Percentiles rank a stretch among this genome's conserved stretches.
Evolutionary conservation across 139 green algal species (phyloP).

Genomic region (Diplosphaera chodatii): DNA sequence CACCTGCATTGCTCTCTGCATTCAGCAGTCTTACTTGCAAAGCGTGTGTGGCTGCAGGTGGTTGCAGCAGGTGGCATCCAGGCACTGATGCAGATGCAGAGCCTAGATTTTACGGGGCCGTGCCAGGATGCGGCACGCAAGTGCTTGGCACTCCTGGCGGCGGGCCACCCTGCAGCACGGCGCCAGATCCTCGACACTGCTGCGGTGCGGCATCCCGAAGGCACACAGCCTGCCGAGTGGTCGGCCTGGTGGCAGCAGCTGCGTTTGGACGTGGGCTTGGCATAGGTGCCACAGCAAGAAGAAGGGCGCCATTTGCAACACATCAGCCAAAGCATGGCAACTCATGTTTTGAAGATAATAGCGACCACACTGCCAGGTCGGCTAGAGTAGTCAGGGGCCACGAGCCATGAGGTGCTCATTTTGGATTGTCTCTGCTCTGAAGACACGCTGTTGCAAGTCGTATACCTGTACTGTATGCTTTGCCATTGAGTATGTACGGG

Average conservation of each 20-base stretch:
- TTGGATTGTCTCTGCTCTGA: too few species aligned
- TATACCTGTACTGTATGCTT: too few species aligned
- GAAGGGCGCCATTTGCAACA: neutral
- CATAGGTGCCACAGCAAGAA: neutral
- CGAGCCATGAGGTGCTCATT: too few species aligned
- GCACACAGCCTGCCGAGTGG: neutral
- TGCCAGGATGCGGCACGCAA: neutral
- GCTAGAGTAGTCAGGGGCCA: too few species aligned
- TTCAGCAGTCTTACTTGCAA: too few species aligned
- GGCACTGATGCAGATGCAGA: neutral
- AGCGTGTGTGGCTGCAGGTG: neutral
- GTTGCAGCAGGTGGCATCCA: neutral
- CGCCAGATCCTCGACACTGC: neutral
- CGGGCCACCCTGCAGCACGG: neutral
- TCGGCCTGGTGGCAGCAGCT: neutral
- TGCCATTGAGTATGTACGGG: too few species aligned
- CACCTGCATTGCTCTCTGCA: too few species aligned
- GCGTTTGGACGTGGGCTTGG: neutral
- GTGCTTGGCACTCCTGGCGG: neutral
- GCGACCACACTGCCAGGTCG: too few species aligned
- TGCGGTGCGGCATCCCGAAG: neutral
- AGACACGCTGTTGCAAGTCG: too few species aligned
- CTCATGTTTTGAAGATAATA: too few species aligned
- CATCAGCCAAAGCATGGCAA: too few species aligned
- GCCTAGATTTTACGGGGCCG: neutral